Evolutionary conservation across 352 stramenopile species (phyloP), one percentile per base, ranked within the genome.

Genomic region (Phytopythium ostracodes): DNA sequence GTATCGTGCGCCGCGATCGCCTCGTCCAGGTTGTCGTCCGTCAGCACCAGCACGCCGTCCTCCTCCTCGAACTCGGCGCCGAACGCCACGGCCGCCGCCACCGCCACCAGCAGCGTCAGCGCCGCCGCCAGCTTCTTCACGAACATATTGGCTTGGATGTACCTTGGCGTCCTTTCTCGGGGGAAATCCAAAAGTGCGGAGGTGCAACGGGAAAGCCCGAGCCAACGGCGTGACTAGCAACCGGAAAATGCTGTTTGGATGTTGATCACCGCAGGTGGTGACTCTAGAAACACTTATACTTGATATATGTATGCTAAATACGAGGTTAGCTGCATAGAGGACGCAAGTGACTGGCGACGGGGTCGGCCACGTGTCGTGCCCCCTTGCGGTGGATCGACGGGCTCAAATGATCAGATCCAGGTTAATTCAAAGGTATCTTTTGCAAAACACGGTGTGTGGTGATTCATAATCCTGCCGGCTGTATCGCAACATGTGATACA

Each of bases 31-130:
- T 94, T 97, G 70, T 90, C 76, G 68, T 97, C 88, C 56, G 82
- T 96, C 62, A 98, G 78, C 52, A 97, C 88, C 46, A 98, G 70
- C 68, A 98, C 92, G 69, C 93, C 83, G 27, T 97, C 89, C 65
- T 97, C 90, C 70, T 96, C 83, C 60, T 94, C 81, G 58, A 88
- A 77, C 57, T 84, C 79, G 52, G 77, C 65, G 56, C 74, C 79
- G 31, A 64, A 67, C 15, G 56, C 40, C 40, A 58, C 70, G 42
- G 83, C 71, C 50, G 79, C 65, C 36, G 67, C 81, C 43, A 89
- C 66, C 52, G 79, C 72, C 25, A 77, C 64, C 27, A 89, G 64
- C 63, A 90, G 69, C 63, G 73, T 50, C 25, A 90, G 59, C 49
- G 66, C 62, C 53, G 74, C 71, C 33, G 73, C 61, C 24, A 75